Conservation (phyloP, 2,329 filamentous ascomycete genomes). For the Emericellopsis cladophorae region DNA sequence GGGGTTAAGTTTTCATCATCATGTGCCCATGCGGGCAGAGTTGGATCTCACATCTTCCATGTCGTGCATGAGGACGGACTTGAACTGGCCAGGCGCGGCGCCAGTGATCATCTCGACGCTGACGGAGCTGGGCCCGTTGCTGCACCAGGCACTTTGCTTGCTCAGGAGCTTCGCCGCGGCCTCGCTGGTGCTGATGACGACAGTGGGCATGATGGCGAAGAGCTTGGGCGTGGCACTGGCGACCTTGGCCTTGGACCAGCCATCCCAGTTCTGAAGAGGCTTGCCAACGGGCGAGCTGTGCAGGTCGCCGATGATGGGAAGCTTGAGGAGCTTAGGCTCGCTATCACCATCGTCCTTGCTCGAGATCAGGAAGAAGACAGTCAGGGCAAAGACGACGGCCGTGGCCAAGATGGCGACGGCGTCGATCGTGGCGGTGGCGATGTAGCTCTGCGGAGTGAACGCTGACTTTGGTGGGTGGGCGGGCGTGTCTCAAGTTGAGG, state of each 20-base stretch:
- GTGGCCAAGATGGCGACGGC: background rate
- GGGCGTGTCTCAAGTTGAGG: too few species aligned
- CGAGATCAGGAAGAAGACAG: background rate
- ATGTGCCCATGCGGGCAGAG: too few species aligned
- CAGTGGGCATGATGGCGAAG: slow-evolving; percentile 8
- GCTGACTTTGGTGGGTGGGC: too few species aligned
- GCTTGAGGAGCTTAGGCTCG: slow-evolving; percentile 4
- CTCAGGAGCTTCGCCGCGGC: slow-evolving; percentile 8
- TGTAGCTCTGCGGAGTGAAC: too few species aligned
- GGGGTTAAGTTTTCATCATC: background rate
- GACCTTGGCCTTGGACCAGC: slow-evolving; percentile 7
- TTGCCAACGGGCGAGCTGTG: slow-evolving; percentile 8
- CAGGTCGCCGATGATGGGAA: slow-evolving; percentile 8
- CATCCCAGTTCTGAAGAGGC: slow-evolving; percentile 8
- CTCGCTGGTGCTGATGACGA: slow-evolving; percentile 8
- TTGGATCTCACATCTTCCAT: slow-evolving; percentile 1
- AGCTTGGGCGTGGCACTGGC: slow-evolving; percentile 7
- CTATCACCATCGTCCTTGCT: background rate
- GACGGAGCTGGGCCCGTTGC: slow-evolving; percentile 8
- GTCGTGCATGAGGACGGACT: slow-evolving; percentile 9
- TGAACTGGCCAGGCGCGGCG: slow-evolving; percentile 6
- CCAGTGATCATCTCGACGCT: slow-evolving; percentile 12
- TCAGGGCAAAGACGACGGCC: background rate
- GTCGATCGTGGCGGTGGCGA: background rate
- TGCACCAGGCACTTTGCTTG: slow-evolving; percentile 9